Percentiles rank a stretch among this genome's conserved stretches.
These are phyloP conservation scores for Digitaria exilis DNA, from an alignment of 202 grass and related monocot genomes.

Conservation along the genomic window DNA sequence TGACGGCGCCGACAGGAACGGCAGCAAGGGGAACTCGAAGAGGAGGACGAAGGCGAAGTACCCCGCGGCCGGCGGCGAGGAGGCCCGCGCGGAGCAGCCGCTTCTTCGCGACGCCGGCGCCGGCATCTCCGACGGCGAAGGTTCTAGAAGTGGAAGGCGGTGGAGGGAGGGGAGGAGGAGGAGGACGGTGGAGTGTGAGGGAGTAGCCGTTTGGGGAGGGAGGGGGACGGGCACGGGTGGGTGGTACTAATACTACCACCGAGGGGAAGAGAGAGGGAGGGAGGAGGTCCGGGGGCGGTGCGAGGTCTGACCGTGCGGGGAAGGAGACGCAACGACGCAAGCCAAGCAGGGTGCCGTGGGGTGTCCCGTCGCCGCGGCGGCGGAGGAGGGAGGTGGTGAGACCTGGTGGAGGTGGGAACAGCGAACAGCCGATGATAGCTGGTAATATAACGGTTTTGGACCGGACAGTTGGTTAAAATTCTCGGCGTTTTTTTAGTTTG, in stretches of 20 bases:
- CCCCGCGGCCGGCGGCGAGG: slow-evolving; percentile 22
- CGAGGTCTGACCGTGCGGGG: slow-evolving; percentile 30
- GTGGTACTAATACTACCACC: slow-evolving; percentile 42
- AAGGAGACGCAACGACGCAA: no score
- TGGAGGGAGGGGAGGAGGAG: background rate
- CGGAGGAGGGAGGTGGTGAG: no score
- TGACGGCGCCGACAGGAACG: background rate
- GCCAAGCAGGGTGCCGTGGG: background rate
- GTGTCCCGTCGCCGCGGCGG: no score
- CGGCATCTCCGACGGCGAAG: background rate
- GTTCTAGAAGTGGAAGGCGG: slow-evolving; percentile 32
- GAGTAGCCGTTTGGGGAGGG: slow-evolving; percentile 51
- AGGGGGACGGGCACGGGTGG: background rate
- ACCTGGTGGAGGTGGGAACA: no score
- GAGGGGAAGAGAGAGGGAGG: background rate
- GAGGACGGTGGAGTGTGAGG: no score
- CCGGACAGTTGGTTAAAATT: no score
- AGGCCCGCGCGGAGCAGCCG: slow-evolving; percentile 41
- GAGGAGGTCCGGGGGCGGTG: background rate
- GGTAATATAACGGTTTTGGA: no score
- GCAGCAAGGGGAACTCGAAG: slow-evolving; percentile 68
- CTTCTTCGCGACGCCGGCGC: slow-evolving; percentile 34
- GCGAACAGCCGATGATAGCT: no score
- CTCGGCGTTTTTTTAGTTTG: no score
- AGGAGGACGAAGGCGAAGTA: slow-evolving; percentile 69